Conservation (phyloP, 495 filamentous ascomycete species). For the Penicillium daleae region DNA sequence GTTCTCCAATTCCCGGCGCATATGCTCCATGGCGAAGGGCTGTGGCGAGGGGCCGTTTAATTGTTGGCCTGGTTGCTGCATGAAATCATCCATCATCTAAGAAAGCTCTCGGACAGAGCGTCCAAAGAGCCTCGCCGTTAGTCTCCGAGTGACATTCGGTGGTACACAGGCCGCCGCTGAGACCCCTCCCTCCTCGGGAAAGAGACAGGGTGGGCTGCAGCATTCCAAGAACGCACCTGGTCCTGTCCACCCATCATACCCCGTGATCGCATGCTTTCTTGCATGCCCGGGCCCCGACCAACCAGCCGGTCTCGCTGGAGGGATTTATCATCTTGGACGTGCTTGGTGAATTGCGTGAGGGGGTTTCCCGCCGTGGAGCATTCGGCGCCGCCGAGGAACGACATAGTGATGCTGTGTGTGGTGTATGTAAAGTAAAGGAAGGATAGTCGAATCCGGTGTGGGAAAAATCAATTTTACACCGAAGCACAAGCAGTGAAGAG, state of each 20-base stretch:
- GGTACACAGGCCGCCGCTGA: slow-evolving; percentile 4
- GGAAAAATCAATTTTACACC: neutral
- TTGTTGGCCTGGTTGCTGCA: slow-evolving; percentile 68
- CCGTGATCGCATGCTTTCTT: slow-evolving; percentile 66
- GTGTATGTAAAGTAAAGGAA: slow-evolving; percentile 6
- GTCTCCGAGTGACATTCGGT: neutral
- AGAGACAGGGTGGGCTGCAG: neutral
- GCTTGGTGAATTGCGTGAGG: slow-evolving; percentile 93
- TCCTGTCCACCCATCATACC: slow-evolving; percentile 64
- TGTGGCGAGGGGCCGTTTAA: slow-evolving; percentile 54
- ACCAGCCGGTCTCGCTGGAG: slow-evolving; percentile 87
- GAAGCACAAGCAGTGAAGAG: slow-evolving; percentile 11
- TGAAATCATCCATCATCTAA: slow-evolving; percentile 92
- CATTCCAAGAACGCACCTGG: slow-evolving; percentile 50
- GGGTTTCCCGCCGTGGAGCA: slow-evolving; percentile 97
- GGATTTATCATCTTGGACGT: slow-evolving; percentile 91
- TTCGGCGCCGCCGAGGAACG: slow-evolving; percentile 92
- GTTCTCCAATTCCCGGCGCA: slow-evolving; percentile 66
- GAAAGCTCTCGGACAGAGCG: neutral
- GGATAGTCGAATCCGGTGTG: neutral
- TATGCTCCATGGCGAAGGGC: slow-evolving; percentile 72
- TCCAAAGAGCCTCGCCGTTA: slow-evolving; percentile 26
- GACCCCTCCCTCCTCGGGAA: slow-evolving; percentile 7
- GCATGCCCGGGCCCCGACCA: slow-evolving; percentile 66
- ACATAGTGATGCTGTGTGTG: slow-evolving; percentile 61